A percentile compares a stretch with the other conserved stretches of the same genome.
These are phyloP conservation scores for Fonsecaea monophora DNA, from an alignment of 2,329 filamentous ascomycete genomes.

Conservation along the genomic window DNA sequence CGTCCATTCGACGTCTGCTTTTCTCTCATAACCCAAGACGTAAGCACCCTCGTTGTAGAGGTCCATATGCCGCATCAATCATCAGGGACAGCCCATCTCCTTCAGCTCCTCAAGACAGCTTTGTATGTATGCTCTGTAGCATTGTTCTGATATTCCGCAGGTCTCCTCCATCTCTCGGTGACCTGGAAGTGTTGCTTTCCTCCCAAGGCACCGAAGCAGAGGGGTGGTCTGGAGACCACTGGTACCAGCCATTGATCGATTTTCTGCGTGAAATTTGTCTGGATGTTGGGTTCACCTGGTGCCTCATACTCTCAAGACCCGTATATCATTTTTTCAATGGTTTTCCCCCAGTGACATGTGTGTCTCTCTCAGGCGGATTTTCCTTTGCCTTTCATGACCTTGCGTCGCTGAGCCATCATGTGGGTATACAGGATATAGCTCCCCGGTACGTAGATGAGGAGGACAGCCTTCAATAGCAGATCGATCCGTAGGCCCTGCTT, in stretches of 20 bases:
- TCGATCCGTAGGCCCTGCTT: conserved; percentile 60
- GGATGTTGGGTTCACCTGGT: neutral
- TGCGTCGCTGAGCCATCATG: conserved; percentile 90
- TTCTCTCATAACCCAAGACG: neutral
- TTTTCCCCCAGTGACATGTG: neutral
- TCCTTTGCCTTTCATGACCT: conserved; percentile 70
- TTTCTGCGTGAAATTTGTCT: neutral
- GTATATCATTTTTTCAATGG: neutral
- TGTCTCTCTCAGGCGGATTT: conserved; percentile 49
- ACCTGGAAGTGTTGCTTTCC: neutral
- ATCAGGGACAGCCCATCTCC: neutral
- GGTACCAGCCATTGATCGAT: neutral
- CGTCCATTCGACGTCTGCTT: neutral
- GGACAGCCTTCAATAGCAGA: conserved; percentile 67
- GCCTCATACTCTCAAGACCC: neutral
- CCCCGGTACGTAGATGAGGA: conserved; percentile 81
- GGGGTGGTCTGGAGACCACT: neutral
- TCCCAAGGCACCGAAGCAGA: neutral
- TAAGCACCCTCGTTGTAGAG: neutral
- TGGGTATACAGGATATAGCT: conserved; percentile 88
- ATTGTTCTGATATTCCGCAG: neutral
- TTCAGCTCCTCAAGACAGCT: neutral
- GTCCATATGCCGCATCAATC: neutral
- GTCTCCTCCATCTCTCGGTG: neutral
- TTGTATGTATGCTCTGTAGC: neutral